A percentile compares a stretch with the other conserved stretches of the same genome.
Conservation (phyloP, 192 early-diverging fungal genomes). For the Haplosporangium gracile region DNA sequence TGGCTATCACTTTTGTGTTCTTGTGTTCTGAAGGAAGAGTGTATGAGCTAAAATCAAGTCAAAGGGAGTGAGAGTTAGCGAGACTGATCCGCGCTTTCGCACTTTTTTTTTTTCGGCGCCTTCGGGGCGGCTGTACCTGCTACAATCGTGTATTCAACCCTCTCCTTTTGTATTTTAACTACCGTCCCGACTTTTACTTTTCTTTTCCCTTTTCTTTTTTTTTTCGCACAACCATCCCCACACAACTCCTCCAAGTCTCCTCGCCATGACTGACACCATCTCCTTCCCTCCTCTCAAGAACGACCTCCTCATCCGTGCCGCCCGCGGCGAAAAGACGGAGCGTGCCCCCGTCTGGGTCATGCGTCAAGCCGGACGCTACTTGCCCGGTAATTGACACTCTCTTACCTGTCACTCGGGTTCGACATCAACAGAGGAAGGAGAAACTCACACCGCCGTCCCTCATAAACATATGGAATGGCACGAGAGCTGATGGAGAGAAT, state of each 20-base stretch:
- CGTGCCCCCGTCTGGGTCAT: constrained; percentile 97
- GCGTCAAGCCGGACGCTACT: constrained; percentile 97
- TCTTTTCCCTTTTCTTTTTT: not conserved
- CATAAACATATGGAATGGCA: no score
- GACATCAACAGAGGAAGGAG: not conserved
- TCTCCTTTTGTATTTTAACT: no score
- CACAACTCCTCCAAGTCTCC: not conserved
- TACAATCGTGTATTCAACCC: no score
- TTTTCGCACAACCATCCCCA: not conserved
- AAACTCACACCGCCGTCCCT: not conserved
- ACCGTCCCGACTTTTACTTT: not conserved
- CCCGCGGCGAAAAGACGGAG: constrained; percentile 82
- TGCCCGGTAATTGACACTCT: constrained; percentile 76
- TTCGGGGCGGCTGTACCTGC: no score
- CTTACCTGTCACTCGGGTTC: not conserved
- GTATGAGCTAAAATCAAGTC: not conserved
- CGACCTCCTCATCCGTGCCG: constrained; percentile 90
- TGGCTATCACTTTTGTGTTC: not conserved
- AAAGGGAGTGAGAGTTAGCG: not conserved
- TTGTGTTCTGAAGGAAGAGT: not conserved
- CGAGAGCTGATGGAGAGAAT: not conserved
- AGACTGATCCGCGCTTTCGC: not conserved
- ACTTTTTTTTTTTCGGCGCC: not conserved
- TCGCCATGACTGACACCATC: constrained; percentile 34
- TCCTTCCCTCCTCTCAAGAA: constrained; percentile 91